A percentile compares a stretch with the other conserved stretches of the same genome.
phyloP scores from a whole-genome alignment of 169 alveolate species.

The Cryptosporidium sp. region DNA sequence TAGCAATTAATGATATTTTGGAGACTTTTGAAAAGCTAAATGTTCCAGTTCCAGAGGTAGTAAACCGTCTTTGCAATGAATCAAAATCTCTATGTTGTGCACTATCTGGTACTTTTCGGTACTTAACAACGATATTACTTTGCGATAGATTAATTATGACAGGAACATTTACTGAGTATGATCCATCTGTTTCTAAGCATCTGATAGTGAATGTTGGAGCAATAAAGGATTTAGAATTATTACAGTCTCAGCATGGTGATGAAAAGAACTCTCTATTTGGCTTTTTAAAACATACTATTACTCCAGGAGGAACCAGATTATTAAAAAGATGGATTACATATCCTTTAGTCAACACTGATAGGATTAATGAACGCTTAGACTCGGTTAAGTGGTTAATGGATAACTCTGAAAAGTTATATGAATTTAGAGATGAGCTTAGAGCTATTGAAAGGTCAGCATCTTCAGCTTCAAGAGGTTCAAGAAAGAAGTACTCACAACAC shows the following conservation, averaged over 20 bases:
- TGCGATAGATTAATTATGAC: constrained; percentile 66
- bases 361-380: constrained; percentile 91
- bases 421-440: constrained; percentile 59
- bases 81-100: constrained; percentile 60
- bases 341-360: constrained; percentile 89
- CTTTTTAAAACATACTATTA: constrained; percentile 91
- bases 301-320: constrained; percentile 95
- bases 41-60: constrained; percentile 42
- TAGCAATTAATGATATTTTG: constrained; percentile 58
- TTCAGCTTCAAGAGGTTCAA: constrained; percentile 68
- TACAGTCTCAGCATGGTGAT: constrained; percentile 86
- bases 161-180: constrained; percentile 56
- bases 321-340: constrained; percentile 94
- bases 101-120: constrained; percentile 60
- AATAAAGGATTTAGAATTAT: constrained; percentile 86
- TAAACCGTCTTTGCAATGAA: constrained; percentile 18
- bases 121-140: constrained; percentile 53
- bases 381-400: constrained; percentile 90
- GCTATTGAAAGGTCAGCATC: constrained; percentile 21
- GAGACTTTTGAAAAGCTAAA: constrained; percentile 37
- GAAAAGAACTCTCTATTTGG: constrained; percentile 84
- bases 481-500: constrained; percentile 60
- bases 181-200: constrained; percentile 37
- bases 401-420: constrained; percentile 78
- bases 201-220: constrained; percentile 84